Conservation (phyloP, 2,329 filamentous ascomycete species). For the Erysiphe pulchra region DNA sequence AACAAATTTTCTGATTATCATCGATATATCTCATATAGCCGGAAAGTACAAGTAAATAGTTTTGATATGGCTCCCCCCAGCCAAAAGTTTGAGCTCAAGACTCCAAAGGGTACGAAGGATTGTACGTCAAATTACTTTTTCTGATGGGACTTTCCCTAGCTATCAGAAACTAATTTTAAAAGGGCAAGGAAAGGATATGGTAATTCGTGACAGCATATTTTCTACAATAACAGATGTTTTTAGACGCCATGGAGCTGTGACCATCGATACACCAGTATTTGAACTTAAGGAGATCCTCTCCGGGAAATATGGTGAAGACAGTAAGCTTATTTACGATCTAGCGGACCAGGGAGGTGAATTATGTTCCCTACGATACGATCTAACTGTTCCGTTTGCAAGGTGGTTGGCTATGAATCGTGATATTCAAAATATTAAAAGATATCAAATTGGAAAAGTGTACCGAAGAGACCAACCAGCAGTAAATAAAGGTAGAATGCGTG, state of each 20-base stretch:
- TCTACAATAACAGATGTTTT: slow-evolving; percentile 51
- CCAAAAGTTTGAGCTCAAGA: slow-evolving; percentile 47
- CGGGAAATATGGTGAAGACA: slow-evolving; percentile 81
- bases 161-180: background rate
- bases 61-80: slow-evolving; percentile 14
- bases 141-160: slow-evolving; percentile 2
- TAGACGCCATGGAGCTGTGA: slow-evolving; percentile 58
- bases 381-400: slow-evolving; percentile 75
- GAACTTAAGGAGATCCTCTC: slow-evolving; percentile 68
- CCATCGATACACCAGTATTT: slow-evolving; percentile 63
- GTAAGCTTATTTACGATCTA: slow-evolving; percentile 75
- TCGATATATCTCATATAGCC: slow-evolving; percentile 6
- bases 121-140: slow-evolving; percentile 20
- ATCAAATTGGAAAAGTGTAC: slow-evolving; percentile 88
- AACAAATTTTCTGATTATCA: background rate
- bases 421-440: slow-evolving; percentile 68
- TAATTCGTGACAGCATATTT: slow-evolving; percentile 62
- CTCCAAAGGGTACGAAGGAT: slow-evolving; percentile 76
- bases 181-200: slow-evolving; percentile 51
- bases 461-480: slow-evolving; percentile 61
- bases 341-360: slow-evolving; percentile 72
- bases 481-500: slow-evolving; percentile 76
- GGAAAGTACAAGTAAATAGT: background rate
- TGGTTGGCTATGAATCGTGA: slow-evolving; percentile 73
- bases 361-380: slow-evolving; percentile 61